Base-by-base conservation (phyloP, 2,329 filamentous ascomycete species). In the Ascosphaera acerosa region DNA sequence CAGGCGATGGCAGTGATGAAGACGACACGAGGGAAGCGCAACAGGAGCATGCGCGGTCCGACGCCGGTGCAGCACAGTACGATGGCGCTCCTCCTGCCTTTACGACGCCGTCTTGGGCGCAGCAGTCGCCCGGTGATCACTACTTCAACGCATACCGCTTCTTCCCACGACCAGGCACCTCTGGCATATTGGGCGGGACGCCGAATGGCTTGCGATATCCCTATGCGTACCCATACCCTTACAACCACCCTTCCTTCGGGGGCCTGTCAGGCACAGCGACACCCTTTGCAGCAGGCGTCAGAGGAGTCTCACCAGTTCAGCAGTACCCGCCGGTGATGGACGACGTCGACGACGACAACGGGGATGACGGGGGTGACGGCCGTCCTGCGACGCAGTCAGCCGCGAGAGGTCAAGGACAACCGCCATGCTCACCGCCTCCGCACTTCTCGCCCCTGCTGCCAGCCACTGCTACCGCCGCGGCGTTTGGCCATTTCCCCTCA, bases 251-350 rank as follows among this genome's bases (percentile, higher is more conserved):
- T 38, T 55, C 54, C 4, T 43, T 58, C 4, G 50, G 53, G n/a
- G 57, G 54, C 10, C 42, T 60, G 6, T 59, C 57, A 1, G 58
- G 58, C 9, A 49, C 55, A 10, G 53, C 59, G 32, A 61, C 57
- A 3, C 57, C 57, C 4, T 47, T 60, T 9, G 53, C 54, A 15
- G 54, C 55, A 12, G 54, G 58, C 15, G 53, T 54, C 9, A 50
- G 54, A 5, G 54, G 54, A n/a, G 16, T 15, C 10, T 18, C 39
- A 32, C 27, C 40, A 30, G 35, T 41, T 32, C 27, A 38, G n/a
- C 40, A 23, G 20, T 23, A 23, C 12, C 9, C 20, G 20, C 20
- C 9, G 20, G 9, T 9, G 20, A 23, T 12, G 9, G 12, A 9
- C 9, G 20, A 23, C 12, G 12, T 36, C 10, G 39, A 41, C 5